phyloP scores from a whole-genome alignment of 2,329 filamentous ascomycete genomes.

The Cercospora janseana region DNA sequence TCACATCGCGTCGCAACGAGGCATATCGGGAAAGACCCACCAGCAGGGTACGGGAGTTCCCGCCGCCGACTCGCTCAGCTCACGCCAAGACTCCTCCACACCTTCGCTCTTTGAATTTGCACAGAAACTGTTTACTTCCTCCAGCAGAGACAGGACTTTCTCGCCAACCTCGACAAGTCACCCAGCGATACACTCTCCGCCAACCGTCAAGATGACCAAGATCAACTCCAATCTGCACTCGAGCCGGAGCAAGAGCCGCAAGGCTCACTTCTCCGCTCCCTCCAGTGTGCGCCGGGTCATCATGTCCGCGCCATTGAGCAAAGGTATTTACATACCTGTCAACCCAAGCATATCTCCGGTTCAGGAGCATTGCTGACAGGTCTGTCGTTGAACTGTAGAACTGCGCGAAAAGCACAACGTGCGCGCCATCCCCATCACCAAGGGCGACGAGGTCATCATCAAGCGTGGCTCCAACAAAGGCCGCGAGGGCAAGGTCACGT shows the following conservation, averaged over 20 bases:
- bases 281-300: constrained; percentile 92
- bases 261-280: constrained; percentile 94
- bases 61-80: neutral
- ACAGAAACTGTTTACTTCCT: neutral
- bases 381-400: constrained; percentile 45
- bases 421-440: constrained; percentile 94
- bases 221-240: constrained; percentile 66
- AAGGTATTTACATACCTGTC: constrained; percentile 51
- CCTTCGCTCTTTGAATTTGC: constrained; percentile 9
- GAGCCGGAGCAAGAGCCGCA: constrained; percentile 97
- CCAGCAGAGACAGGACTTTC: constrained; percentile 8
- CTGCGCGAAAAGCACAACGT: constrained; percentile 99
- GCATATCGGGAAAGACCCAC: neutral
- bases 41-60: neutral
- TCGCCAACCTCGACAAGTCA: constrained; percentile 23
- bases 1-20: constrained; percentile 6
- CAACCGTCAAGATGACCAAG: constrained; percentile 65
- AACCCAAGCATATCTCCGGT: constrained; percentile 16
- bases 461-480: constrained; percentile 94
- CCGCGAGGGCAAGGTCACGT: constrained; percentile 96
- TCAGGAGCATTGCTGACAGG: constrained; percentile 28
- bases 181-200: constrained; percentile 19
- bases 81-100: constrained; percentile 13
- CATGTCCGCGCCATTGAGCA: constrained; percentile 93
- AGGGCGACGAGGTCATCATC: constrained; percentile 79